Percentiles rank a stretch among this genome's conserved stretches.
These are phyloP conservation scores for Pythium monospermum DNA, from an alignment of 352 stramenopile species.

Conservation along the genomic window DNA sequence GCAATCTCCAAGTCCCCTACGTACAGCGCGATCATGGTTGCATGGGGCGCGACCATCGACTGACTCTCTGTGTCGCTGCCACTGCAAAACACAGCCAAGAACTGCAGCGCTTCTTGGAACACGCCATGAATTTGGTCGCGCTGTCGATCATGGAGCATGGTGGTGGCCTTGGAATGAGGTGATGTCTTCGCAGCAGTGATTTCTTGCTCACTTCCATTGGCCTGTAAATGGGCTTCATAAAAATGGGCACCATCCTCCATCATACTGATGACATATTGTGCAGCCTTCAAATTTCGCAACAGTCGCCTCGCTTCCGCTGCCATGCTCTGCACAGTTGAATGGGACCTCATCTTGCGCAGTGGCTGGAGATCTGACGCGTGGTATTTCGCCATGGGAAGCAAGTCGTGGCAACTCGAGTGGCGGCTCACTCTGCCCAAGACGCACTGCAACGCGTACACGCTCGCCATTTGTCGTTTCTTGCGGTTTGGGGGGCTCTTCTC, in stretches of 20 bases:
- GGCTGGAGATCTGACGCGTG: slow-evolving; percentile 1
- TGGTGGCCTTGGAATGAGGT: not conserved
- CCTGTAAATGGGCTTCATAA: slow-evolving; percentile 46
- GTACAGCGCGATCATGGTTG: slow-evolving; percentile 46
- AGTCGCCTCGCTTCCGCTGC: slow-evolving; percentile 43
- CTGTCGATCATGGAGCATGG: slow-evolving; percentile 32
- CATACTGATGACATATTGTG: slow-evolving; percentile 61
- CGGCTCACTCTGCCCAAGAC: slow-evolving; percentile 42
- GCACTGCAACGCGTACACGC: slow-evolving; percentile 30
- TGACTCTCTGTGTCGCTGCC: slow-evolving; percentile 41
- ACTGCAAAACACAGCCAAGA: slow-evolving; percentile 48
- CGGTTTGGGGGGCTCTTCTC: slow-evolving; percentile 49
- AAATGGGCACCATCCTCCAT: slow-evolving; percentile 66
- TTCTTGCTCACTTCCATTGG: slow-evolving; percentile 11
- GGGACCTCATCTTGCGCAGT: slow-evolving; percentile 11
- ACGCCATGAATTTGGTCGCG: slow-evolving; percentile 46
- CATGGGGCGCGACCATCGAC: slow-evolving; percentile 37
- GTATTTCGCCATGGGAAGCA: slow-evolving; percentile 10
- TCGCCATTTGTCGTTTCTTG: slow-evolving; percentile 29
- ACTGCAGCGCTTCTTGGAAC: slow-evolving; percentile 51
- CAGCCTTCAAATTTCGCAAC: slow-evolving; percentile 49
- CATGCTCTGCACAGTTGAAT: slow-evolving; percentile 11
- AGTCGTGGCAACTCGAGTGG: slow-evolving; percentile 40
- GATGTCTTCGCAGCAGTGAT: no score
- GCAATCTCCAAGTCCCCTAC: slow-evolving; percentile 48